Percentiles rank a stretch among this genome's conserved stretches.
phyloP scores from a whole-genome alignment of 768 basidiomycete species.

The Mrakia hoshinonis region DNA sequence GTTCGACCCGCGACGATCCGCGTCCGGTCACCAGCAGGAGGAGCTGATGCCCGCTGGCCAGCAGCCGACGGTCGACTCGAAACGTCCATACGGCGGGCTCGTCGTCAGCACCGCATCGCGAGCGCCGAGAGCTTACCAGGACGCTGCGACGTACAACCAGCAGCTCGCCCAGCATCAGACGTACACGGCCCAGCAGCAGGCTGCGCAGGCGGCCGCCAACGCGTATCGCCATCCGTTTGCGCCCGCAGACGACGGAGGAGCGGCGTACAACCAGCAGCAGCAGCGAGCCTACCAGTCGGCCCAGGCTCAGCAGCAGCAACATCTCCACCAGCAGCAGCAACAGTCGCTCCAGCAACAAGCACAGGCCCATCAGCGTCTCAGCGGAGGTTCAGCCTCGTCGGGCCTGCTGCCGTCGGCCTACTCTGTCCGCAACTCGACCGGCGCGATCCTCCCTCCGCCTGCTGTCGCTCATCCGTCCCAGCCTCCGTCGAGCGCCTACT shows the following conservation, averaged over 20 bases:
- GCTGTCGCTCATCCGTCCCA: slow-evolving; percentile 24
- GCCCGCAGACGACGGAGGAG: slow-evolving; percentile 42
- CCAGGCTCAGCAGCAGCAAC: slow-evolving; percentile 34
- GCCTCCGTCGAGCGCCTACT: slow-evolving; percentile 55
- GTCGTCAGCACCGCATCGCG: slow-evolving; percentile 64
- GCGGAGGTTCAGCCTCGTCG: slow-evolving; percentile 22
- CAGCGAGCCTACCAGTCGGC: slow-evolving; percentile 31
- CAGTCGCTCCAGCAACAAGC: slow-evolving; percentile 35
- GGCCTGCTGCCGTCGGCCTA: slow-evolving; percentile 18
- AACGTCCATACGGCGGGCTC: slow-evolving; percentile 86
- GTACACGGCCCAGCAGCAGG: slow-evolving; percentile 75
- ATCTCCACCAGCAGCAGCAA: slow-evolving; percentile 31
- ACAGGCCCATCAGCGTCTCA: slow-evolving; percentile 29
- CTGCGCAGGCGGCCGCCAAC: slow-evolving; percentile 46
- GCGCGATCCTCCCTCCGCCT: slow-evolving; percentile 25
- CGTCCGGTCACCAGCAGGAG: slow-evolving; percentile 4
- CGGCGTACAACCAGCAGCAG: slow-evolving; percentile 31
- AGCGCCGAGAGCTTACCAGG: slow-evolving; percentile 74
- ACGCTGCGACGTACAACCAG: slow-evolving; percentile 88
- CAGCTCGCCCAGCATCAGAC: slow-evolving; percentile 90
- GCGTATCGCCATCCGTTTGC: slow-evolving; percentile 75
- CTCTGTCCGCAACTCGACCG: slow-evolving; percentile 23
- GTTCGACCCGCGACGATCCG: slow-evolving; percentile 32
- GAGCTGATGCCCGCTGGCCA: slow-evolving; percentile 23
- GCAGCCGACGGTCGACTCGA: slow-evolving; percentile 47